Base-by-base conservation (phyloP, 139 green algal genomes). In the Nannochloris sp. region DNA sequence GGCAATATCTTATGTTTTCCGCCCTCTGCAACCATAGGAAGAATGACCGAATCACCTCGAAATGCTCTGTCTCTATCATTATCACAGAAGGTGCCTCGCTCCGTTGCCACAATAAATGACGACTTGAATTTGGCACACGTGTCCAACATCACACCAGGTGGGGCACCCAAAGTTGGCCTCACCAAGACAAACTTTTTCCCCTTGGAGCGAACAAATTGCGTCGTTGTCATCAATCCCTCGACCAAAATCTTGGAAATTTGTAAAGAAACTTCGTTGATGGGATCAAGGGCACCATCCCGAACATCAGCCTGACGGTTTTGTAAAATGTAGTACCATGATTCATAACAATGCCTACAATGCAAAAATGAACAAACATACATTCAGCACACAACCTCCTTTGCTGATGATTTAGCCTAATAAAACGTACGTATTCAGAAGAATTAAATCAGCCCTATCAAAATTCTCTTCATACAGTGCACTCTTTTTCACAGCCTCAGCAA, bases 11-110 rank as follows among this genome's bases (percentile, higher is more conserved):
- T 9, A 53, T 21, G 11, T 34, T 21, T 21, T 16, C 8, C 57
- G 0, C 7, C 43, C 7, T 18, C 56, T 18, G 23, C n/a, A 29
- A 64, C 57, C 23, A 64, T 9, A 51, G 57, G 57, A 9, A 64
- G n/a, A 18, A 64, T 50, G 14, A 64, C 4, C 2, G 57, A 64
- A 29, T 64, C 19, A 15, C 57, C 57, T 2, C 56, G 57, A 4
- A 31, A 27, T 51, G 57, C 57, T 10, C 23, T 50, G 1, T 64
- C 57, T 16, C 57, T 50, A 36, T 64, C 23, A 36, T 64, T 64
- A 25, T 64, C 57, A 64, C 57, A 64, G 21, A 64, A 64, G 5
- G 4, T 23, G 12, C 19, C 57, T 50, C 57, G n/a, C 11, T 64
- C 57, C 21, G 57, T 16, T 51, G 21, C 7, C 5, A 54, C n/a